Evolutionary conservation across 2,329 filamentous ascomycete genomes (phyloP), one percentile per base, ranked within the genome.

Genomic region (Fusarium bulbicola): DNA sequence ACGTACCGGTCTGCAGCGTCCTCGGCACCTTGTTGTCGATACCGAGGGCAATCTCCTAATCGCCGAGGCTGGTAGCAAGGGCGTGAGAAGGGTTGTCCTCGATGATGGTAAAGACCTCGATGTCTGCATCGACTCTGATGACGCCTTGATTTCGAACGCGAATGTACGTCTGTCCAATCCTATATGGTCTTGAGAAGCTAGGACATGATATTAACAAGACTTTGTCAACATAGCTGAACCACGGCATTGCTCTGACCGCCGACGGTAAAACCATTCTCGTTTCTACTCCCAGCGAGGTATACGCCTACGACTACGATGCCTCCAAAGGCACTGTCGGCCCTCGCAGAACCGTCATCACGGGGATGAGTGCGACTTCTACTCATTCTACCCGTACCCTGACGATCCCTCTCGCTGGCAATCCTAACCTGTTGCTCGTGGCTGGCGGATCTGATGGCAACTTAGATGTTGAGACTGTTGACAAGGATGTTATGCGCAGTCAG

Each of bases 231-330:
- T 32, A 66, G 63, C 36, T 66, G 5, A 66, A 66, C 42, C 63
- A 66, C 4, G 63, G 63, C 4, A 66, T 66, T 15, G 59, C 63
- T 12, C 36, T 66, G 2, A 66, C 63, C 0, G 49, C 63, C 12
- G 63, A 66, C 9, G 63, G 63, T 10, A 65, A 65, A 26, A 65
- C 63, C 7, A 66, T 66, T 28, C 36, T 66, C 15, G 59, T 66
- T n/a, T 66, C 63, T 11, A 65, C 49, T 18, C 49, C 63, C 6
- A 66, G 63, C 59, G 63, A 66, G 26, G 63, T 66, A 7, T 66
- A 66, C 12, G 63, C 60, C 9, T 66, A 66, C n/a, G 60, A 37
- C 12, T 66, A 66, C 13, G 49, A 66, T 65, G 63, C 63, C 6
- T 57, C 47, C 21, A 32, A 49, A 14, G 63, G 63, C 4, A 66